These are phyloP conservation scores for Pyracantha coccinea DNA, from an alignment of 331 rosid genomes.

Conservation along the genomic window DNA sequence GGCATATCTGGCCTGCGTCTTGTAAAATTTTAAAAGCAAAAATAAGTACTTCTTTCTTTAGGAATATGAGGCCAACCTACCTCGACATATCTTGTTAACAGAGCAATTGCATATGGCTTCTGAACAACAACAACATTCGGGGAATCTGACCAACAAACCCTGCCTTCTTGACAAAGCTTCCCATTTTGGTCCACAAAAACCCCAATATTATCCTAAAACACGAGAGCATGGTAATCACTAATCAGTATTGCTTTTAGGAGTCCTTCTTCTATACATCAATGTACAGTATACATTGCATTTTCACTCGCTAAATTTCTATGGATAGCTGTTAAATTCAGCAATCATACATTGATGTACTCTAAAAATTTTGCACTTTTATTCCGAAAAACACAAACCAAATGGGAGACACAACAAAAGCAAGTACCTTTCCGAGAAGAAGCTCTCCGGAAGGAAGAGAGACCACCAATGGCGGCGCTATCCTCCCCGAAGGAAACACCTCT, in stretches of 20 bases:
- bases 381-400: not conserved
- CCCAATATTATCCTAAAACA: slow-evolving; percentile 82
- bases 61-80: slow-evolving; percentile 21
- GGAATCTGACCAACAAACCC: slow-evolving; percentile 98
- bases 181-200: slow-evolving; percentile 97
- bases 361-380: not conserved
- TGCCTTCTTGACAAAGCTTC: slow-evolving; percentile 83
- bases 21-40: not conserved
- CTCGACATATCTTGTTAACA: slow-evolving; percentile 89
- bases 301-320: too few relatives aligned
- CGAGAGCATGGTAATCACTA: not conserved
- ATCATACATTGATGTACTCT: not conserved
- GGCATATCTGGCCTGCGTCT: slow-evolving; percentile 8
- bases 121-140: slow-evolving; percentile 69
- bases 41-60: not conserved
- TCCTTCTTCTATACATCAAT: not conserved
- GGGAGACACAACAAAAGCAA: not conserved
- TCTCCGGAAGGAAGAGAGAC: slow-evolving; percentile 86
- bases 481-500: slow-evolving; percentile 89
- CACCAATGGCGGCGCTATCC: slow-evolving; percentile 86
- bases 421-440: slow-evolving; percentile 96
- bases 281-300: not conserved
- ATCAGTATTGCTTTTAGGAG: not conserved
- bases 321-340: not conserved
- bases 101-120: slow-evolving; percentile 83